Conservation (phyloP, 1,284 basidiomycete genomes). For the Ganoderma boninense region DNA sequence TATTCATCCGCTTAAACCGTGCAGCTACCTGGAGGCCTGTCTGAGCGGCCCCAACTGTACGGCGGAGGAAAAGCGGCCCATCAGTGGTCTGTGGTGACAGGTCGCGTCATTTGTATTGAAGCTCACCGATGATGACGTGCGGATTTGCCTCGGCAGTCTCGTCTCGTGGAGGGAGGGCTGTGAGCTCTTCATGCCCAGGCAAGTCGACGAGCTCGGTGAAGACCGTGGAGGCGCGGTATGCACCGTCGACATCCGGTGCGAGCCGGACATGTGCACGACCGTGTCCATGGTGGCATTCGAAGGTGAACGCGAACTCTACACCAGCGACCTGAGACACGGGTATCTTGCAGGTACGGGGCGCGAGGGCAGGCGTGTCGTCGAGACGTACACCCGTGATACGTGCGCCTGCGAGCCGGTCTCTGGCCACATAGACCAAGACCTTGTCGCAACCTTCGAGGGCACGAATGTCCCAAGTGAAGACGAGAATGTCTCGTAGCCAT, state of each 20-base stretch:
- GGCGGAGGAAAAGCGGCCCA: background rate
- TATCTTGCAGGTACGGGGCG: constrained; percentile 36
- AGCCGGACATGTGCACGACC: constrained; percentile 51
- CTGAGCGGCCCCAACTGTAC: constrained; percentile 61
- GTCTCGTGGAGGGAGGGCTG: constrained; percentile 21
- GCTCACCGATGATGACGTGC: constrained; percentile 10
- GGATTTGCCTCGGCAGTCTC: constrained; percentile 33
- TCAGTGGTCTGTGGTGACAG: background rate
- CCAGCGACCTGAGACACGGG: constrained; percentile 27
- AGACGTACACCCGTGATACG: constrained; percentile 41
- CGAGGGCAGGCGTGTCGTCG: constrained; percentile 38
- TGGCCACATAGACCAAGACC: constrained; percentile 51
- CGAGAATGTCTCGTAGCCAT: constrained; percentile 66
- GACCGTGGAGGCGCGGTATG: constrained; percentile 36
- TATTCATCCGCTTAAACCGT: constrained; percentile 58
- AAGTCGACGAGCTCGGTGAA: constrained; percentile 41
- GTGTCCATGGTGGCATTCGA: constrained; percentile 48
- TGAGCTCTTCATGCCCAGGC: constrained; percentile 42
- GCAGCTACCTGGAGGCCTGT: constrained; percentile 60
- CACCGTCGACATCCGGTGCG: constrained; percentile 26
- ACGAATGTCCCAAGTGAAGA: constrained; percentile 70
- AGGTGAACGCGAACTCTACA: constrained; percentile 46
- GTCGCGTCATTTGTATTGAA: background rate
- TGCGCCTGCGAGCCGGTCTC: constrained; percentile 39
- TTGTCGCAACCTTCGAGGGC: constrained; percentile 54